Base-by-base conservation (phyloP, 345 rosid genomes). In the Trapa incisa region DNA sequence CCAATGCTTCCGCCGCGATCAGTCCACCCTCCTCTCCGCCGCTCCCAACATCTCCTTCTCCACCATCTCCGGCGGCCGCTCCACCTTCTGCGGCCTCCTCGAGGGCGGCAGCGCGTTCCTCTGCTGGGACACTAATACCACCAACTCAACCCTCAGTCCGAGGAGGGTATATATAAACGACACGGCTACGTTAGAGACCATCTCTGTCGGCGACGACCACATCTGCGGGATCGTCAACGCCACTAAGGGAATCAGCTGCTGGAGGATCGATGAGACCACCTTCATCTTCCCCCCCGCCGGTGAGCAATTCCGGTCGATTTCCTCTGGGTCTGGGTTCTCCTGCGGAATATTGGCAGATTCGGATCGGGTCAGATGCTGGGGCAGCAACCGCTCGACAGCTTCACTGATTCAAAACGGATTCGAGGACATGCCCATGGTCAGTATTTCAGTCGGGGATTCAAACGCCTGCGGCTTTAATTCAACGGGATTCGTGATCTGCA, bases 391-490 rank as follows among this genome's bases (percentile, higher is more conserved):
- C 3, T n/a, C 68, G 37, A 70, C 75, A n/a, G 76, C 80, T 15
- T 39, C 15, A 17, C 38, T 2, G 65, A 85, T 91, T 70, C 82
- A 84, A 69, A 4, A 36, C n/a, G 77, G 73, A 38, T 94, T 91
- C 54, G 75, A 69, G 4, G 75, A 79, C 71, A 65, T 61, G 75
- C 37, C 81, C 37, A 87, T 94, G 96, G 3, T 10, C 37, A 86
- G 77, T 43, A 68, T 94, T 32, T 76, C 72, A 3, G 89, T 79
- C 0, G 99, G 99, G 6, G 82, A 75, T 22, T 80, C 81, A 1
- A 97, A 91, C 77, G 88, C 80, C 10, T 94, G 99, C 58, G 99
- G 99, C 3, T 52, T 86, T 58, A 84, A 84, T 72, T 48, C 77
- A 2, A 63, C 74, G 15, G 97, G 95, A 35, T 72, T 71, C 48